A percentile compares a stretch with the other conserved stretches of the same genome.
These are phyloP conservation scores for Haplosporangium gracile DNA, from an alignment of 192 early-diverging fungal genomes.

Conservation along the genomic window DNA sequence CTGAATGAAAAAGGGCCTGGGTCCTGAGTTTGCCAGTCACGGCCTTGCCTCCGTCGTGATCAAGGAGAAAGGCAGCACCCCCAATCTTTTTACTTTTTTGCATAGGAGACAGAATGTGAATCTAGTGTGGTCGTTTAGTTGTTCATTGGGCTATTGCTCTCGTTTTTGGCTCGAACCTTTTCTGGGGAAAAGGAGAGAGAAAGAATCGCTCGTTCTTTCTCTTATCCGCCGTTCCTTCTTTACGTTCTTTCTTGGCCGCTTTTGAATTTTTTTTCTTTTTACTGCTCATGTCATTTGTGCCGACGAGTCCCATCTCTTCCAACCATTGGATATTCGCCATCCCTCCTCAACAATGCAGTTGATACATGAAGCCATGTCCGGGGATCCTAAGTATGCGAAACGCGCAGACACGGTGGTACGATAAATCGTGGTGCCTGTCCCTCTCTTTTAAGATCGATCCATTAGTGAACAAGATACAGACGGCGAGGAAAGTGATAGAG, in stretches of 20 bases:
- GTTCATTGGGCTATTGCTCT: neutral
- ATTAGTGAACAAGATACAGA: neutral
- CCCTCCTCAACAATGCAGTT: neutral
- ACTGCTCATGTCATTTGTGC: neutral
- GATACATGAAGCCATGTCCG: neutral
- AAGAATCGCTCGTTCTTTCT: no score
- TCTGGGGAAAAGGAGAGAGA: neutral
- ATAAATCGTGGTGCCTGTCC: neutral
- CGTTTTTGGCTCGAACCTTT: neutral
- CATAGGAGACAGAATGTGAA: neutral
- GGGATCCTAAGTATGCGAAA: neutral
- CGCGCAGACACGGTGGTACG: neutral
- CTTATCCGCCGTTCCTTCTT: neutral
- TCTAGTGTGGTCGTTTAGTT: neutral
- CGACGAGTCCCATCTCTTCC: neutral
- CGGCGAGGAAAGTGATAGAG: no score
- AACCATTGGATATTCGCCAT: neutral
- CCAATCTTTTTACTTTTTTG: neutral
- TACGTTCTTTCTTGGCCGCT: neutral
- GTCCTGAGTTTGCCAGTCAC: neutral
- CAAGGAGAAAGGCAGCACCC: neutral
- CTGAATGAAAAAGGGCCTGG: neutral
- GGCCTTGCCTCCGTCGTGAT: neutral
- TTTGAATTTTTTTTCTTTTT: neutral
- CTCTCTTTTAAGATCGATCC: neutral